phyloP scores from a whole-genome alignment of 164 flowering plant genomes.

The Stephania yunnanensis region DNA sequence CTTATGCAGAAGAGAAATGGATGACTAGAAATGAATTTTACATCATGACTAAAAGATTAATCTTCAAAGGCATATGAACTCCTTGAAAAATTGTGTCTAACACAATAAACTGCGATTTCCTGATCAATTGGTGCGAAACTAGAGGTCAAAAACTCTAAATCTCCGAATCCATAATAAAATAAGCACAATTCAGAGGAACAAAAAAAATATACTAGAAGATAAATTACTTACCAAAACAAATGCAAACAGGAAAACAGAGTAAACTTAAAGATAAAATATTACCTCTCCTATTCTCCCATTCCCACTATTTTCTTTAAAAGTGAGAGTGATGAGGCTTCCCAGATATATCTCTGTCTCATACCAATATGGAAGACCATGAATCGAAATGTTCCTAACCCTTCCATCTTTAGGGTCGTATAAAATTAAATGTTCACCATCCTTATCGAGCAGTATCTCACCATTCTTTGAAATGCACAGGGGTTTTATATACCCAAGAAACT shows the following conservation, averaged over 20 bases:
- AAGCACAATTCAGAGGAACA: neutral
- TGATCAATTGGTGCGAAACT: neutral
- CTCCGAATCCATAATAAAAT: neutral
- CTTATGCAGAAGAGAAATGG: neutral
- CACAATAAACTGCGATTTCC: neutral
- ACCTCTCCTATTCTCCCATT: neutral
- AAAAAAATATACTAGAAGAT: neutral
- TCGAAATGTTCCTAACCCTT: neutral
- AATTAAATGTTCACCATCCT: neutral
- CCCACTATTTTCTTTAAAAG: neutral
- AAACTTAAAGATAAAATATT: neutral
- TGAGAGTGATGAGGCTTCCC: constrained; percentile 4
- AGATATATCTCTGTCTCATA: neutral
- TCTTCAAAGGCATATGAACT: neutral
- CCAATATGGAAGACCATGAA: constrained; percentile 8
- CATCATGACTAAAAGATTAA: neutral
- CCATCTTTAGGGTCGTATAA: constrained; percentile 4
- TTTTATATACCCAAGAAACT: neutral
- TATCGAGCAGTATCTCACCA: neutral
- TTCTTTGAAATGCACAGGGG: constrained; percentile 3
- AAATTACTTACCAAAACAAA: neutral
- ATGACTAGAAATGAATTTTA: neutral
- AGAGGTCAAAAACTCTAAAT: neutral
- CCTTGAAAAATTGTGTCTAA: neutral
- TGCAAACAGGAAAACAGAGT: neutral